A percentile compares a stretch with the other conserved stretches of the same genome.
phyloP scores from a whole-genome alignment of 2,329 filamentous ascomycete species.

The Xylaria sp. region DNA sequence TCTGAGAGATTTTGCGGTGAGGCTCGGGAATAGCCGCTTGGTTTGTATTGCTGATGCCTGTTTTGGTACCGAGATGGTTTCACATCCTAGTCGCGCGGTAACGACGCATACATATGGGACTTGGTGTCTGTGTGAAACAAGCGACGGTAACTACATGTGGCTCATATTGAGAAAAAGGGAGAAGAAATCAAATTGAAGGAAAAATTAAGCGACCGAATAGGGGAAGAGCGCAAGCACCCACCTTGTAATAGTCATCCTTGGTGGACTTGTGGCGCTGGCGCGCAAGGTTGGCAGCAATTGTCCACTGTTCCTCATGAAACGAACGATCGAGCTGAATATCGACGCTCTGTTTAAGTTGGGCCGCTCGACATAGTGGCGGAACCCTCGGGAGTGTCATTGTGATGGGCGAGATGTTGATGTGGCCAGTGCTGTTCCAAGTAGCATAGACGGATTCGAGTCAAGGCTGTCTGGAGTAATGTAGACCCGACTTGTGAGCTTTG shows the following conservation, averaged over 20 bases:
- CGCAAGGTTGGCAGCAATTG: conserved; percentile 56
- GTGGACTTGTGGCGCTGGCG: conserved; percentile 55
- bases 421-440: background rate
- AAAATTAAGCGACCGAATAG: conserved; percentile 41
- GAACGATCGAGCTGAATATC: conserved; percentile 53
- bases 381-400: conserved; percentile 6
- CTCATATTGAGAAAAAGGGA: background rate
- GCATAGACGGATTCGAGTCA: background rate
- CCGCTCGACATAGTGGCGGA: background rate
- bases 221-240: conserved; percentile 39
- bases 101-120: background rate
- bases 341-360: conserved; percentile 18
- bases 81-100: background rate
- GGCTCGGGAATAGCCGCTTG: background rate
- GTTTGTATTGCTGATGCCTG: background rate
- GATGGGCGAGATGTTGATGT: background rate
- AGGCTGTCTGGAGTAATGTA: too few relatives aligned
- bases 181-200: conserved; percentile 1
- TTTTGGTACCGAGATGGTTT: background rate
- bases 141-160: too few relatives aligned
- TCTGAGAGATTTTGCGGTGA: background rate
- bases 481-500: too few relatives aligned
- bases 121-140: too few relatives aligned
- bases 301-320: conserved; percentile 61
- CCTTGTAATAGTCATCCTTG: conserved; percentile 59